These are phyloP conservation scores for Cercospora zeae-maydis DNA, from an alignment of 2,329 filamentous ascomycete genomes.

Conservation along the genomic window DNA sequence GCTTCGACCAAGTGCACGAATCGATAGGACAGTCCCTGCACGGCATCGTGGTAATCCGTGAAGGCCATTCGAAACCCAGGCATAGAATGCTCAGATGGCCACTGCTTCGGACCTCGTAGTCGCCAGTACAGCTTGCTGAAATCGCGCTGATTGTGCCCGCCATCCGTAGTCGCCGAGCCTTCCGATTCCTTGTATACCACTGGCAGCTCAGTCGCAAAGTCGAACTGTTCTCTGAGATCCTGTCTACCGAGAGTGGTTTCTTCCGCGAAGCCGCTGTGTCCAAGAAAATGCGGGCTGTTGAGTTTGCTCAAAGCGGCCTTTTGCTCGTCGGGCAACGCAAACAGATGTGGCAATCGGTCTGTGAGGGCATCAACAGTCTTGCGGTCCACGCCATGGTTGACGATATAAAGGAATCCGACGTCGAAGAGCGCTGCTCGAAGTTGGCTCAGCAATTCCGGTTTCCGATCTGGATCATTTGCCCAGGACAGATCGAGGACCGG, in stretches of 20 bases:
- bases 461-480: constrained; percentile 37
- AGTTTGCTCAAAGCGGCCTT: constrained; percentile 46
- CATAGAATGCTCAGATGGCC: constrained; percentile 32
- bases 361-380: constrained; percentile 40
- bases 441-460: constrained; percentile 40
- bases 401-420: constrained; percentile 54
- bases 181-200: constrained; percentile 37
- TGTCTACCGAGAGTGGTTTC: constrained; percentile 54
- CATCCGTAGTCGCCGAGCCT: constrained; percentile 20
- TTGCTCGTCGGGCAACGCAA: constrained; percentile 38
- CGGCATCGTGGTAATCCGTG: constrained; percentile 48
- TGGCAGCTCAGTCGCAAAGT: constrained; percentile 56
- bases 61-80: constrained; percentile 36
- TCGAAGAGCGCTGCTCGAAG: constrained; percentile 50
- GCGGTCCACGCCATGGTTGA: constrained; percentile 48
- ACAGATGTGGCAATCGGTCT: constrained; percentile 44
- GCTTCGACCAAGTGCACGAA: constrained; percentile 57
- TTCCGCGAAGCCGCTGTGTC: constrained; percentile 54
- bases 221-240: constrained; percentile 58
- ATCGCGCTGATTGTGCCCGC: constrained; percentile 42
- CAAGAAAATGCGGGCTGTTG: constrained; percentile 59
- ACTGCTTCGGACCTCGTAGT: constrained; percentile 40
- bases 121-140: constrained; percentile 42
- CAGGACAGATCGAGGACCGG: constrained; percentile 51
- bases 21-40: constrained; percentile 50